Percentiles rank a stretch among this genome's conserved stretches.
phyloP scores from a whole-genome alignment of 2,329 filamentous ascomycete species.

The Beauveria pseudobassiana region DNA sequence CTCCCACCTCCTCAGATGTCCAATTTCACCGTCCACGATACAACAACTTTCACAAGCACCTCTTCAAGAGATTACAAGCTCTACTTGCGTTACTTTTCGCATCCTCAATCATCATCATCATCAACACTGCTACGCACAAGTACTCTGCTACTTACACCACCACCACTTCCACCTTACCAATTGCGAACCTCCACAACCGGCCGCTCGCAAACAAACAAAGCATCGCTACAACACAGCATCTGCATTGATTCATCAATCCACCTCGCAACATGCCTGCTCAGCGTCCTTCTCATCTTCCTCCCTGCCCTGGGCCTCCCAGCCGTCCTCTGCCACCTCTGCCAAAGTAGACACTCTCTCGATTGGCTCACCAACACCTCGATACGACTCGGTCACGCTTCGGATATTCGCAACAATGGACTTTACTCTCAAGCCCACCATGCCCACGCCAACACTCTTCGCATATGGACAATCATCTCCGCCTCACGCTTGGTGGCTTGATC shows the following conservation, averaged over 20 bases:
- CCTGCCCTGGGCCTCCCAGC: slow-evolving; percentile 58
- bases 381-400: neutral
- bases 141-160: slow-evolving; percentile 2
- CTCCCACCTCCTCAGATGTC: neutral
- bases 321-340: slow-evolving; percentile 58
- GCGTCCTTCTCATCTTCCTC: slow-evolving; percentile 58
- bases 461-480: neutral
- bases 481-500: slow-evolving; percentile 9
- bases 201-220: slow-evolving; percentile 11
- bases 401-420: neutral
- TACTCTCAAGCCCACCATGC: neutral
- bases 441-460: neutral
- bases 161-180: neutral
- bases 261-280: slow-evolving; percentile 44
- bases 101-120: neutral
- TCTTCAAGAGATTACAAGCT: neutral
- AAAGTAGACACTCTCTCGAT: slow-evolving; percentile 37
- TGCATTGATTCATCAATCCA: slow-evolving; percentile 2
- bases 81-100: neutral
- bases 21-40: neutral
- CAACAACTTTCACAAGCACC: neutral
- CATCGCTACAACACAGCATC: slow-evolving; percentile 13
- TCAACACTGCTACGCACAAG: neutral
- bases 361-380: neutral
- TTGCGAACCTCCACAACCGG: neutral